A percentile compares a stretch with the other conserved stretches of the same genome.
These are phyloP conservation scores for Phytophthora multivora DNA, from an alignment of 352 stramenopile species.

Conservation along the genomic window DNA sequence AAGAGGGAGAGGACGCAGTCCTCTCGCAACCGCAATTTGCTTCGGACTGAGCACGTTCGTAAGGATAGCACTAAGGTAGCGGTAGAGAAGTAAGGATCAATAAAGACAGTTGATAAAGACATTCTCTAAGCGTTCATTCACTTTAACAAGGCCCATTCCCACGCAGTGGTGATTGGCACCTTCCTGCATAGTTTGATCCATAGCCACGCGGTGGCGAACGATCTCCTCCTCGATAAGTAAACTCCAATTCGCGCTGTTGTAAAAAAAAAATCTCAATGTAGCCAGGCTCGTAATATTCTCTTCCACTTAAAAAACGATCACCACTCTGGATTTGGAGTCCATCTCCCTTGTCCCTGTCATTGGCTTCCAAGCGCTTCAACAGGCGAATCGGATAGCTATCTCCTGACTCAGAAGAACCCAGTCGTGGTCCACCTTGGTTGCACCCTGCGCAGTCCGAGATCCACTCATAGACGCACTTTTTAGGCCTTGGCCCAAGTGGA, in stretches of 20 bases:
- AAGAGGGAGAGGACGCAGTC: too few relatives aligned
- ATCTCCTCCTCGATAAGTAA: background rate
- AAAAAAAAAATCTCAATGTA: too few relatives aligned
- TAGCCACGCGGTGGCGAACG: background rate
- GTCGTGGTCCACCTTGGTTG: background rate
- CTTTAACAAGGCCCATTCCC: background rate
- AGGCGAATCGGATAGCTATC: background rate
- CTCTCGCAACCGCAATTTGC: too few relatives aligned
- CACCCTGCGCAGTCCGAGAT: background rate
- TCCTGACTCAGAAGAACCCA: background rate
- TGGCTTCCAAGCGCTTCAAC: background rate
- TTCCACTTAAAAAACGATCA: too few relatives aligned
- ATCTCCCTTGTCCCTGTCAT: background rate
- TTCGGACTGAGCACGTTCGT: too few relatives aligned
- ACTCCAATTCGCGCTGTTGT: background rate
- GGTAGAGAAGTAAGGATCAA: too few relatives aligned
- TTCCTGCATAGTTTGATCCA: background rate
- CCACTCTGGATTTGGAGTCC: too few relatives aligned
- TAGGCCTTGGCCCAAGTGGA: slow-evolving; percentile 8
- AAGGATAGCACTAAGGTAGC: too few relatives aligned
- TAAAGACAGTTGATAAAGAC: too few relatives aligned
- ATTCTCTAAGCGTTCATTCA: too few relatives aligned
- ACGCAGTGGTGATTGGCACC: background rate
- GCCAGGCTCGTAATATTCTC: too few relatives aligned
- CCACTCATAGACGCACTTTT: background rate